phyloP scores from a whole-genome alignment of 2,329 filamentous ascomycete genomes.

The Dactylellina parvicollis region DNA sequence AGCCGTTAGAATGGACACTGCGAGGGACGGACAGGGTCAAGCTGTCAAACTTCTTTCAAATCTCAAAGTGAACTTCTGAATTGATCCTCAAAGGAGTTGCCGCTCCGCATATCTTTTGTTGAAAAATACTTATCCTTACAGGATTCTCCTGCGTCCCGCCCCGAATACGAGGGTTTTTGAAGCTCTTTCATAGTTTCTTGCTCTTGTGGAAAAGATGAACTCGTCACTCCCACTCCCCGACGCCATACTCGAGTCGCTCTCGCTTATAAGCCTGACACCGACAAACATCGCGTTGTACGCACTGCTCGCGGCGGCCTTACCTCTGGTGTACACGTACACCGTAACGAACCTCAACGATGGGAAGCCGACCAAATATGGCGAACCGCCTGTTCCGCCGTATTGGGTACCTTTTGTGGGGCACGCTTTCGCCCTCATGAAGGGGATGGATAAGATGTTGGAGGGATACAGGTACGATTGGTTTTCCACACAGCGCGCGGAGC shows the following conservation, averaged over 20 bases:
- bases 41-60: too few species aligned
- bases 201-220: constrained; percentile 23
- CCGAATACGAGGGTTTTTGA: neutral
- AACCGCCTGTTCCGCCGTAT: constrained; percentile 44
- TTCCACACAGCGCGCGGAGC: too few species aligned
- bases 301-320: constrained; percentile 22
- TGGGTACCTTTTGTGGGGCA: constrained; percentile 43
- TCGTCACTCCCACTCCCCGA: constrained; percentile 25
- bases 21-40: too few species aligned
- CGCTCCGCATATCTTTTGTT: too few species aligned
- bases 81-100: too few species aligned
- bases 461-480: constrained; percentile 20
- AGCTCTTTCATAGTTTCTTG: neutral
- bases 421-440: constrained; percentile 22
- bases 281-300: constrained; percentile 33
- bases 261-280: constrained; percentile 25
- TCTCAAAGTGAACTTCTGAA: too few species aligned
- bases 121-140: too few species aligned
- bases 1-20: neutral
- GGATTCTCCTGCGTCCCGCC: too few species aligned
- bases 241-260: constrained; percentile 27
- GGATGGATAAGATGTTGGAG: constrained; percentile 3
- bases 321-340: constrained; percentile 34
- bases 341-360: constrained; percentile 36
- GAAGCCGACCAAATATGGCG: constrained; percentile 39